A percentile compares a stretch with the other conserved stretches of the same genome.
Conservation (phyloP, 306 rosid species). For the Erythrophleum fordii region DNA sequence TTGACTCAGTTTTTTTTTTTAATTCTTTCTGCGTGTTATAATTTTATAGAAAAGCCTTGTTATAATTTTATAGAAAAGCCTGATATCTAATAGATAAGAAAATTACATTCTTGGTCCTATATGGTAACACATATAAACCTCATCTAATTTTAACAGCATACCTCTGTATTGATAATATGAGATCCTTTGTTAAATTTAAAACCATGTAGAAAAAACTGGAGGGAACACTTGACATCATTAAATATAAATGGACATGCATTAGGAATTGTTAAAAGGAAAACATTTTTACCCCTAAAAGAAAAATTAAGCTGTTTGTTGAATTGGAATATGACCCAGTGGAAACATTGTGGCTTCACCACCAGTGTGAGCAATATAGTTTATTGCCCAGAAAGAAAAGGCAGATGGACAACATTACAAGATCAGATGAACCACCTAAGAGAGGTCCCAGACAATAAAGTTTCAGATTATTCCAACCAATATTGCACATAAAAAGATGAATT, state of each 20-base stretch:
- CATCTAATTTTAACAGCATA: too few species aligned
- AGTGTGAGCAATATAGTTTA: background rate
- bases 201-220: background rate
- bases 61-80: too few species aligned
- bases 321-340: background rate
- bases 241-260: background rate
- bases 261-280: too few species aligned
- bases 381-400: background rate
- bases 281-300: too few species aligned
- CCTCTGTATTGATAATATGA: background rate
- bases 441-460: slow-evolving; percentile 26
- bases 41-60: too few species aligned
- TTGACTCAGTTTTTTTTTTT: too few species aligned
- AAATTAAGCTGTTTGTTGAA: background rate
- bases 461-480: slow-evolving; percentile 38
- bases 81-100: too few species aligned
- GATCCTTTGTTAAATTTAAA: background rate
- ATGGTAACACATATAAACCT: too few species aligned
- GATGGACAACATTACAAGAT: background rate
- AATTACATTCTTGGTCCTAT: too few species aligned
- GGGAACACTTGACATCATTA: background rate
- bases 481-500: slow-evolving; percentile 44
- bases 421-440: background rate
- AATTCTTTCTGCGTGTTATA: too few species aligned
- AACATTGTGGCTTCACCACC: background rate